Percentiles rank a stretch among this genome's conserved stretches.
phyloP scores from a whole-genome alignment of 2,329 filamentous ascomycete species.

The Aspergillus versicolor region DNA sequence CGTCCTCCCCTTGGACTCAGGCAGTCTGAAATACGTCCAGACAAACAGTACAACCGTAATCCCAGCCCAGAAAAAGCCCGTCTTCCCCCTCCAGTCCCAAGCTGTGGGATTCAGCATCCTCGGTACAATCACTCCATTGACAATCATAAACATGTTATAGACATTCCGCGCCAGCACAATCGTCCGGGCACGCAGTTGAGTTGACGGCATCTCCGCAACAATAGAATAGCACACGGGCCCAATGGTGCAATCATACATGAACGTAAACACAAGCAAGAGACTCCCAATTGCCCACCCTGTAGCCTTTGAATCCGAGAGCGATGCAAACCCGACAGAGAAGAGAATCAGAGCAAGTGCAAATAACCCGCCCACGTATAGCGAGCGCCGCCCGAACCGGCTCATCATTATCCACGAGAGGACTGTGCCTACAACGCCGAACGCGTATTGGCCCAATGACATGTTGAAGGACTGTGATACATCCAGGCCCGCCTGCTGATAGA shows the following conservation, averaged over 20 bases:
- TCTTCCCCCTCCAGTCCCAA: conserved; percentile 39
- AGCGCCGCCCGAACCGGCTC: conserved; percentile 4
- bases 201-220: conserved; percentile 55
- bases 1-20: conserved; percentile 44
- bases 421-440: conserved; percentile 9
- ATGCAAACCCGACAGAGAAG: neutral
- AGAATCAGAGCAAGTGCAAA: conserved; percentile 24
- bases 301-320: neutral
- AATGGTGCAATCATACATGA: conserved; percentile 24
- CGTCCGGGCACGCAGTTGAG: conserved; percentile 55
- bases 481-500: conserved; percentile 13
- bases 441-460: conserved; percentile 11
- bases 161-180: conserved; percentile 52
- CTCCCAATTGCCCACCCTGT: conserved; percentile 6
- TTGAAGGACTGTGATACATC: conserved; percentile 12
- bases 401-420: conserved; percentile 12
- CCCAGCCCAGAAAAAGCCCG: conserved; percentile 45
- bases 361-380: conserved; percentile 29
- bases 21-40: conserved; percentile 45
- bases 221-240: conserved; percentile 56
- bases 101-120: conserved; percentile 22
- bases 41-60: conserved; percentile 33
- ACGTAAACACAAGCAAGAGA: conserved; percentile 6
- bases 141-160: conserved; percentile 52
- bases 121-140: conserved; percentile 63